phyloP scores from a whole-genome alignment of 108 stramenopile genomes.

The Cylindrotheca closterium region DNA sequence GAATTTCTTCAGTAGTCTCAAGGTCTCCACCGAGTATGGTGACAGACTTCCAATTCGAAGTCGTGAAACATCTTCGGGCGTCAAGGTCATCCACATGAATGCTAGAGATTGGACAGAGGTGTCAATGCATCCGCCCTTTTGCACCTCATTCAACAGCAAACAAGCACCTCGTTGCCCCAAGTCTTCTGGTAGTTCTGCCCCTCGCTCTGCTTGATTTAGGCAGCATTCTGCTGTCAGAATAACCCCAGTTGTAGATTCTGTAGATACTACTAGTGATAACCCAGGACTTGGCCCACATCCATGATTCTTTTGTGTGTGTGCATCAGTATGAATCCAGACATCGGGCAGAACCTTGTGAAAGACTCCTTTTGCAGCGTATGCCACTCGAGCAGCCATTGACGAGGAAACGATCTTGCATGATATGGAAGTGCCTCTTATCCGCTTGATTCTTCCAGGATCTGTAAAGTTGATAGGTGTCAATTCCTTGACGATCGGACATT shows the following conservation, averaged over 20 bases:
- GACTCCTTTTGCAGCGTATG: constrained; percentile 90
- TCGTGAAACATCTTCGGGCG: constrained; percentile 94
- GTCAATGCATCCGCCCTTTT: constrained; percentile 93
- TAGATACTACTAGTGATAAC: constrained; percentile 73
- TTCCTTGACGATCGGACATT: constrained; percentile 88
- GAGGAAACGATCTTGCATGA: constrained; percentile 90
- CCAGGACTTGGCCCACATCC: constrained; percentile 86
- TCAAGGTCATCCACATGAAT: constrained; percentile 93
- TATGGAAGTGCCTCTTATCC: constrained; percentile 93
- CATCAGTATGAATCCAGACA: constrained; percentile 96
- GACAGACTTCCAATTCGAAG: constrained; percentile 81
- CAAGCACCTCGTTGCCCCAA: constrained; percentile 84
- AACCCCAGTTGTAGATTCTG: constrained; percentile 89
- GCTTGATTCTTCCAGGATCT: constrained; percentile 93
- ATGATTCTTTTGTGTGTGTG: constrained; percentile 63
- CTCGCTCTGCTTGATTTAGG: constrained; percentile 43
- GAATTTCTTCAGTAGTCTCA: constrained; percentile 77
- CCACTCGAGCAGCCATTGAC: constrained; percentile 88
- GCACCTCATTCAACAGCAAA: constrained; percentile 89
- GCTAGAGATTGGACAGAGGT: constrained; percentile 82
- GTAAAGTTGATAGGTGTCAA: constrained; percentile 77
- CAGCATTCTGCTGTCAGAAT: constrained; percentile 84
- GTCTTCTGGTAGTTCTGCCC: constrained; percentile 89
- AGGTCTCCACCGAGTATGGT: constrained; percentile 72
- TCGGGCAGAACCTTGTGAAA: constrained; percentile 90